Evolutionary conservation across 768 basidiomycete species (phyloP), one percentile per base, ranked within the genome.

Genomic region (Pleurotus sapidus): DNA sequence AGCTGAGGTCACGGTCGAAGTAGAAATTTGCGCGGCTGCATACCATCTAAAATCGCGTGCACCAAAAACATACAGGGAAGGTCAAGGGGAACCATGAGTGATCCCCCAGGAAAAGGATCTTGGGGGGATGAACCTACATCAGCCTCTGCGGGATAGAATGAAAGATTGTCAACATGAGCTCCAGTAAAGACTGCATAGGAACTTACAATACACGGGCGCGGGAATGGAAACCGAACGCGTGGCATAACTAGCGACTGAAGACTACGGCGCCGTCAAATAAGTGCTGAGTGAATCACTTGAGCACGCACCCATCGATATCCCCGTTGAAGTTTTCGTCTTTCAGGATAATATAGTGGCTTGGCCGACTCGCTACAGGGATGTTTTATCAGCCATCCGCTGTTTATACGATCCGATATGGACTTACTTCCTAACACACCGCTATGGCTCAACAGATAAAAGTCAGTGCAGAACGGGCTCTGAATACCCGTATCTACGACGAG

Each of bases 181-280:
- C 92, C 92, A 45, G 93, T 92, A 0, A 90, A 93, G 0, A 94
- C 91, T 0, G 91, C 79, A 0, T 89, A 79, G 0, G 91, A 89
- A 51, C n/a, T n/a, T n/a, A n/a, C n/a, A n/a, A n/a, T n/a, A n/a
- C n/a, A n/a, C 91, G 93, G 0, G 91, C 84, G 48, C 93, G 20
- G 20, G 20, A 20, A 20, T 20, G 20, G 20, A 20, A 20, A 20
- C 20, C 20, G 20, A 20, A 20, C 89, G 64, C 89, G 90, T 0
- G 93, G 74, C 0, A 86, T 82, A 53, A 87, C 82, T 0, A 93
- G 67, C 0, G 80, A 77, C 61, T 93, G 92, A 42, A 93, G 69
- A 14, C 82, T 79, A 64, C 87, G 15, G 86, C 58, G 8, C 53
- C 39, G 24, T 48, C 30, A 57, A 55, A 49, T 49, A 42, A 24